A percentile compares a stretch with the other conserved stretches of the same genome.
These are phyloP conservation scores for Calonectria pauciramosa DNA, from an alignment of 2,329 filamentous ascomycete species.

Conservation along the genomic window DNA sequence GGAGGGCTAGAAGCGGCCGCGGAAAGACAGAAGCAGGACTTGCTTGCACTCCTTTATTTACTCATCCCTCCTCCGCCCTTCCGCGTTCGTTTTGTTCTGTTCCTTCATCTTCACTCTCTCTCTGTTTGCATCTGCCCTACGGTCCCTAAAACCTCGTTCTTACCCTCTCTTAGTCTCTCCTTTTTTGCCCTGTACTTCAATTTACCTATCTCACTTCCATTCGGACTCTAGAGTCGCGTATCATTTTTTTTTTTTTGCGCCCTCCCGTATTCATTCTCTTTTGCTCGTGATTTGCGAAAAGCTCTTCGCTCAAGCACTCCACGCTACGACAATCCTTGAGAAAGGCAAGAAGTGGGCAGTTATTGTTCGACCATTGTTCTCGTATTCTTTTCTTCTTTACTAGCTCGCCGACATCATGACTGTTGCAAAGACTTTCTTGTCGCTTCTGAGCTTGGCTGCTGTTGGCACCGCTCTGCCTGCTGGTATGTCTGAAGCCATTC, in stretches of 20 bases:
- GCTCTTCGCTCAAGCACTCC: background rate
- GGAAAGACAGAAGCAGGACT: background rate
- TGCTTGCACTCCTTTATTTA: background rate
- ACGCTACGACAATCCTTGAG: constrained; percentile 25
- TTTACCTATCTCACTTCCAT: constrained; percentile 15
- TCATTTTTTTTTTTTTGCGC: background rate
- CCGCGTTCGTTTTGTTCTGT: background rate
- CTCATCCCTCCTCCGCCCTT: background rate
- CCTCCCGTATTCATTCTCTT: constrained; percentile 5
- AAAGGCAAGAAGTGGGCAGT: background rate
- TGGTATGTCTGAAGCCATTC: constrained; percentile 32
- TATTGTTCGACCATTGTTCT: background rate
- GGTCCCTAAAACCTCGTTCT: constrained; percentile 18
- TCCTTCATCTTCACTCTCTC: background rate
- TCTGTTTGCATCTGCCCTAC: background rate
- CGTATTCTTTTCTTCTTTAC: background rate
- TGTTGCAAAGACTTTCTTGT: constrained; percentile 39
- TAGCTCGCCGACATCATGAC: constrained; percentile 31
- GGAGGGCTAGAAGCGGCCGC: background rate
- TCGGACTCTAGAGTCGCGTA: background rate
- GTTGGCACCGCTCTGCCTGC: constrained; percentile 40
- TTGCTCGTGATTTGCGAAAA: constrained; percentile 14
- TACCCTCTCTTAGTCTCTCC: constrained; percentile 26
- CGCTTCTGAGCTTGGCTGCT: constrained; percentile 40
- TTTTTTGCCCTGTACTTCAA: constrained; percentile 29